Base-by-base conservation (phyloP, 2,329 filamentous ascomycete species). In the Talaromyces sp. region DNA sequence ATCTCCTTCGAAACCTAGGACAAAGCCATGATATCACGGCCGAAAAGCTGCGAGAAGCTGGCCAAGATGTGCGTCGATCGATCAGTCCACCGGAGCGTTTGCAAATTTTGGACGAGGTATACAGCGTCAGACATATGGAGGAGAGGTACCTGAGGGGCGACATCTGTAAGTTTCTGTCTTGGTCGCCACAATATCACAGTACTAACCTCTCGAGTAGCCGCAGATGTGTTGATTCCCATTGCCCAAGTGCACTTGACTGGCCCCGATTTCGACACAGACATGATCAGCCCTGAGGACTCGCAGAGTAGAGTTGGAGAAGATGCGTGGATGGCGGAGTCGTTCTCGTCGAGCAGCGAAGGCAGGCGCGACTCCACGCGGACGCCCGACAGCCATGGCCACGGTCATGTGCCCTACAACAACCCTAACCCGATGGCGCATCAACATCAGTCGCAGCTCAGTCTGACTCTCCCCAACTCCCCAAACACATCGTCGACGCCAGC, bases 51-150 rank as follows among this genome's bases (percentile, higher is more conserved):
- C 72, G 71, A 61, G 75, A 75, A 57, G 74, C 75, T 22, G 74
- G 74, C 11, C 72, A 75, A 62, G 74, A 77, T 56, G 74, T 77
- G 28, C 69, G 70, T 25, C 72, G 74, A 32, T 71, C 75, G 59
- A 75, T 77, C 25, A 66, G 67, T 58, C 74, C 75, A 5, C 62
- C 64, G 11, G 73, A 74, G 54, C 70, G 74, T 13, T 62, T 73
- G 39, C 66, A 71, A 13, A 71, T 79, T 27, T 61, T 79, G 33
- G 75, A 78, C 47, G 77, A 79, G 64, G 72, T 78, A 22, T 78
- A 75, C 63, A 69, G 69, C 25, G 73, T 77, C 19, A 69, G 75
- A 47, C 69, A 72, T 47, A 70, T 71, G 65, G 75, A 78, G 63
- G 75, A 77, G 57, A 67, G 72, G 8, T 77, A 72, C 53, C 57